phyloP scores from a whole-genome alignment of 257 asterid species.

The Rehmannia glutinosa region DNA sequence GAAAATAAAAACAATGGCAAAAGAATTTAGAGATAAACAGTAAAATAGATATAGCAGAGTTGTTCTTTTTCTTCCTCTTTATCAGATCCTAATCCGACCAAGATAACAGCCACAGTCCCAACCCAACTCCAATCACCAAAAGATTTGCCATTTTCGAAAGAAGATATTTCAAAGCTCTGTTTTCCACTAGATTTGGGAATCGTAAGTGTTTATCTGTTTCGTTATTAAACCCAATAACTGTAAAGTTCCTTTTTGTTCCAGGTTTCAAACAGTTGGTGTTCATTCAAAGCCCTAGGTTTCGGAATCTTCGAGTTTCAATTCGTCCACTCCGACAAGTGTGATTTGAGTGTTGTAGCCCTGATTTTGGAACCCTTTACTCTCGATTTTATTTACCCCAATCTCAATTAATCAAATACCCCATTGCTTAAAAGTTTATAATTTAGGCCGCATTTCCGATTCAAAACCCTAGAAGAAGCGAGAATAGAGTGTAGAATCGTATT shows the following conservation, averaged over 20 bases:
- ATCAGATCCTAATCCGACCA: slow-evolving; percentile 40
- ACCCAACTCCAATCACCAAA: slow-evolving; percentile 3
- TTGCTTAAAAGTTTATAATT: too few species aligned
- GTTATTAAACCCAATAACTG: not conserved
- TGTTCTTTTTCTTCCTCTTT: slow-evolving; percentile 10
- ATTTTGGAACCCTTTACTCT: slow-evolving; percentile 14
- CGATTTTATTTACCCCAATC: slow-evolving; percentile 7
- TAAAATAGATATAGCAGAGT: slow-evolving; percentile 18
- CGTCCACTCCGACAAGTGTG: not conserved
- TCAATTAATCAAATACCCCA: too few species aligned
- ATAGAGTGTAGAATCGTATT: not conserved
- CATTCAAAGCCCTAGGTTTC: slow-evolving; percentile 11
- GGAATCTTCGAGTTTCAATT: not conserved
- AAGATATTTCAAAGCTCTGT: not conserved
- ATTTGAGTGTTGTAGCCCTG: not conserved
- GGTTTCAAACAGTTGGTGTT: slow-evolving; percentile 4
- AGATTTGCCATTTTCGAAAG: not conserved
- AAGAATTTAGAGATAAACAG: slow-evolving; percentile 13
- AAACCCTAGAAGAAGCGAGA: slow-evolving; percentile 11
- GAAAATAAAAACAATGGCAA: not conserved
- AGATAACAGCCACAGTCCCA: not conserved
- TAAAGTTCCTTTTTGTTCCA: not conserved
- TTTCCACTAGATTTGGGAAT: slow-evolving; percentile 12
- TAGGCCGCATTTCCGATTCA: slow-evolving; percentile 17
- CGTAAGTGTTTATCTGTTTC: not conserved